A percentile compares a stretch with the other conserved stretches of the same genome.
Conservation (phyloP, 1,284 basidiomycete species). For the Rhodotorula sp. region DNA sequence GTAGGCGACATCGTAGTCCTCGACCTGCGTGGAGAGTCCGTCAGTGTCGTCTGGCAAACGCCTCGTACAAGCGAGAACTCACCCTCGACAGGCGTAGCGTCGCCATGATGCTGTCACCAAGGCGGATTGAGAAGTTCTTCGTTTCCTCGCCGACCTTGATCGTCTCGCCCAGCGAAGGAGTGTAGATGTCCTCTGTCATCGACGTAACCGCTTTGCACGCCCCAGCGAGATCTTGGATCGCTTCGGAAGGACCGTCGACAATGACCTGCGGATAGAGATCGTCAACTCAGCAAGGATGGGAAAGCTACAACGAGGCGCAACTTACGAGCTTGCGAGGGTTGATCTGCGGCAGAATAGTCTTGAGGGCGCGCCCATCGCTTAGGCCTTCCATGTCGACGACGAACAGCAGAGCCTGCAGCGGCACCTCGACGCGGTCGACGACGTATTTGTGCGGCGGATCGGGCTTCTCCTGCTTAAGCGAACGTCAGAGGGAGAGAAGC, state of each 20-base stretch:
- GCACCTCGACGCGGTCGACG: constrained; percentile 68
- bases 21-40: constrained; percentile 64
- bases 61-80: constrained; percentile 24
- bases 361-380: constrained; percentile 93
- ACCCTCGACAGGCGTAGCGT: constrained; percentile 85
- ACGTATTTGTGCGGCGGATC: constrained; percentile 93
- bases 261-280: constrained; percentile 64
- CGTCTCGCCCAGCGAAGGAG: constrained; percentile 69
- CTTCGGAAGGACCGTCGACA: constrained; percentile 68
- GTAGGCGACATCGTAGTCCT: constrained; percentile 93
- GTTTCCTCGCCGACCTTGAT: constrained; percentile 93
- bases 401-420: constrained; percentile 77
- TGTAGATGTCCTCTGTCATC: constrained; percentile 86
- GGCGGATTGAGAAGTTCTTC: constrained; percentile 86
- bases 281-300: background rate
- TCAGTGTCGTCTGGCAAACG: background rate
- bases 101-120: constrained; percentile 81
- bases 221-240: constrained; percentile 70
- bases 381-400: constrained; percentile 95
- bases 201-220: constrained; percentile 74
- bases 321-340: constrained; percentile 89
- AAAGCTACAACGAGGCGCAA: background rate
- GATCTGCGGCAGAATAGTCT: constrained; percentile 93
- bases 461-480: constrained; percentile 45
- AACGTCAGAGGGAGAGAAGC: constrained; percentile 42